phyloP scores from a whole-genome alignment of 352 stramenopile genomes.

The Pilasporangium apinafurcum region DNA sequence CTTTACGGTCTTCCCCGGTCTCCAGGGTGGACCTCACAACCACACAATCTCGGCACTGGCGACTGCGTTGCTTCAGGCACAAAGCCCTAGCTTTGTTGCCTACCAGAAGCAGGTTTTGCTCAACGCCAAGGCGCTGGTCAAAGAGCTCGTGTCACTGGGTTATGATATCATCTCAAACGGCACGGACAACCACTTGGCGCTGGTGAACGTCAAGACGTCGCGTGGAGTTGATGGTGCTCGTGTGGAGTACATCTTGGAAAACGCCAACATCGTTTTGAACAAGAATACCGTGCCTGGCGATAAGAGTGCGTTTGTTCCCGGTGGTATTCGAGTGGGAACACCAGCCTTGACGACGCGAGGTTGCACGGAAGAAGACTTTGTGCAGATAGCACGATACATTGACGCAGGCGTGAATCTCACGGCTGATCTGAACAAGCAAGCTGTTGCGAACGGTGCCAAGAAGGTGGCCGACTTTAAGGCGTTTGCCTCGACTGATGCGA shows the following conservation, averaged over 20 bases:
- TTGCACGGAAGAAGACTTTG: conserved; percentile 95
- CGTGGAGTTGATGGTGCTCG: conserved; percentile 91
- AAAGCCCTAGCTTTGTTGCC: conserved; percentile 93
- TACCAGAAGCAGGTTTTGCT: conserved; percentile 96
- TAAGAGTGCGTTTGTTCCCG: conserved; percentile 95
- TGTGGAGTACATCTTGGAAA: conserved; percentile 95
- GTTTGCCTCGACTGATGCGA: conserved; percentile 51
- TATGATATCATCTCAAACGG: conserved; percentile 97
- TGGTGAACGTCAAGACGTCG: conserved; percentile 96
- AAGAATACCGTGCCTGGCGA: conserved; percentile 99
- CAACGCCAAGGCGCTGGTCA: conserved; percentile 89
- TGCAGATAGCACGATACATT: conserved; percentile 93
- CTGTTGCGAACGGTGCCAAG: conserved; percentile 91
- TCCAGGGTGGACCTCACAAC: conserved; percentile 99
- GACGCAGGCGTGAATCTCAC: conserved; percentile 94
- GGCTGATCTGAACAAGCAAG: conserved; percentile 84
- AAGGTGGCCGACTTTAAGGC: conserved; percentile 90
- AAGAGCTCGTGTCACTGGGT: conserved; percentile 85
- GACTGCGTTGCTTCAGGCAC: conserved; percentile 95
- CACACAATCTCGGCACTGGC: conserved; percentile 99
- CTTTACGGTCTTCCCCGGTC: conserved; percentile 98
- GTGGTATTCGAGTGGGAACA: conserved; percentile 95
- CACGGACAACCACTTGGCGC: conserved; percentile 98
- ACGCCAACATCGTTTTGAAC: conserved; percentile 97
- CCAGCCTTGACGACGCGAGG: conserved; percentile 94